Percentiles rank a stretch among this genome's conserved stretches.
phyloP scores from a whole-genome alignment of 768 basidiomycete genomes.

The Mycena leptocephala region DNA sequence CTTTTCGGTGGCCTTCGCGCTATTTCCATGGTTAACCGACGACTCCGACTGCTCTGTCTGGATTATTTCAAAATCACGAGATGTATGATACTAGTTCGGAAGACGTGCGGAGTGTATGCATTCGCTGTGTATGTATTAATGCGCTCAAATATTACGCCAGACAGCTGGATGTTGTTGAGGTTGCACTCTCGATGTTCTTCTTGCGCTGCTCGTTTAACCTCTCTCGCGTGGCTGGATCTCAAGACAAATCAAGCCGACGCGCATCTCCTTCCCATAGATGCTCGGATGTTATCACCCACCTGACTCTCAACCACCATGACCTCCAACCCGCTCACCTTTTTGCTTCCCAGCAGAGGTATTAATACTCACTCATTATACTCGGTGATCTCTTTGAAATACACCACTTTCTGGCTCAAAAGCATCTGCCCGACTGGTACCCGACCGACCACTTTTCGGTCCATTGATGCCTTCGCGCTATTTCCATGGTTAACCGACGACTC shows the following conservation, averaged over 20 bases:
- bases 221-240: not conserved
- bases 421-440: not conserved
- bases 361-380: not conserved
- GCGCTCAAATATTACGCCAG: not conserved
- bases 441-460: not conserved
- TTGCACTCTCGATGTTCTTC: not conserved
- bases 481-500: not conserved
- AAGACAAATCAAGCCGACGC: not conserved
- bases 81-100: not conserved
- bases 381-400: not conserved
- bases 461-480: not conserved
- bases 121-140: not conserved
- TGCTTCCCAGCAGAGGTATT: not conserved
- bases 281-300: not conserved
- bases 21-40: not conserved
- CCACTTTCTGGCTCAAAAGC: not conserved
- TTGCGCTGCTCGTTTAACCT: not conserved
- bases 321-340: not conserved
- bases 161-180: not conserved
- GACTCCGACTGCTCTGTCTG: not conserved
- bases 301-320: no score
- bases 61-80: not conserved
- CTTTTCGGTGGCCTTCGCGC: not conserved
- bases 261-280: not conserved
- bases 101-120: no score